Conservation (phyloP, 23 red algal species). For the Gracilaria domingensis region DNA sequence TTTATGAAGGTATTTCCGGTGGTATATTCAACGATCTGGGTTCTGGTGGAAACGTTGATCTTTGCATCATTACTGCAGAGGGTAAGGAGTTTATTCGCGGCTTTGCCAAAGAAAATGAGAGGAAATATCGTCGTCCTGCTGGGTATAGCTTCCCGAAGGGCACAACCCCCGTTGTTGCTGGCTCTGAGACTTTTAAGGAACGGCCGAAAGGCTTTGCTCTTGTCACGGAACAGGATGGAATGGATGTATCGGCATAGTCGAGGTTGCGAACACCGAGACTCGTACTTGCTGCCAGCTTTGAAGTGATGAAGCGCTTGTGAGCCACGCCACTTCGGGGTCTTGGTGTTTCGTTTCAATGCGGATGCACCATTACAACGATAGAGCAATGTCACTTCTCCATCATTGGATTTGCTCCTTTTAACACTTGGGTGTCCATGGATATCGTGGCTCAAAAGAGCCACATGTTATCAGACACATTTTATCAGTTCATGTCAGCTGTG, state of each 20-base stretch:
- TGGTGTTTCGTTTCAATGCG: neutral
- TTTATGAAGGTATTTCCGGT: constrained; percentile 92
- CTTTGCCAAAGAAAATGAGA: constrained; percentile 91
- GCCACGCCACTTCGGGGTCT: neutral
- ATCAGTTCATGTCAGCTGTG: neutral
- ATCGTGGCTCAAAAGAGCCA: neutral
- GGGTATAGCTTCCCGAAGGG: constrained; percentile 86
- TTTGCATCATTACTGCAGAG: constrained; percentile 93
- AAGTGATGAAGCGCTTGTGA: neutral
- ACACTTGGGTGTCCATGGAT: neutral
- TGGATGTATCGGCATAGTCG: constrained; percentile 67
- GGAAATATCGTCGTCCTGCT: constrained; percentile 87
- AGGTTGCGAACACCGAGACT: neutral
- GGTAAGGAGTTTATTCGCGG: constrained; percentile 83
- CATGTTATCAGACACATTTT: neutral
- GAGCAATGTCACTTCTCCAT: neutral
- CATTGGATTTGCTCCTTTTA: neutral
- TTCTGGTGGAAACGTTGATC: constrained; percentile 97
- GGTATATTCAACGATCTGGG: constrained; percentile 99
- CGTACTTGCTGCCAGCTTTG: neutral
- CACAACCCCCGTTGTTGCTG: constrained; percentile 77
- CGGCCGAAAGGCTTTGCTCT: constrained; percentile 65
- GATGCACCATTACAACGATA: neutral
- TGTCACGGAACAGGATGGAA: constrained; percentile 51
- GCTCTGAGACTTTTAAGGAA: constrained; percentile 53